These are phyloP conservation scores for Trifolium subterraneum DNA, from an alignment of 306 rosid species.

Conservation along the genomic window DNA sequence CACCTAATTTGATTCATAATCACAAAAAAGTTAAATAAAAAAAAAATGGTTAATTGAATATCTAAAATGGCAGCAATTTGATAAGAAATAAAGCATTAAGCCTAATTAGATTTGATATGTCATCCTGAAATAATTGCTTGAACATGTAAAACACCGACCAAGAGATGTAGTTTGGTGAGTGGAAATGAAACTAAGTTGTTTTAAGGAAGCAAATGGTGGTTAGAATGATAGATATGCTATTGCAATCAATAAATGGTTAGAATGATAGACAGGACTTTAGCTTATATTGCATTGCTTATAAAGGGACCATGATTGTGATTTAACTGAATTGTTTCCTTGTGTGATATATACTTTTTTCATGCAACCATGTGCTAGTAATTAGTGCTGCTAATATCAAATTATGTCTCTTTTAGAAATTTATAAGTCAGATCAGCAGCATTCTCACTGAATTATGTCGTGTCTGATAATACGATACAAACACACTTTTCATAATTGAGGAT, in stretches of 20 bases:
- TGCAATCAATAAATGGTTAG: constrained; percentile 55
- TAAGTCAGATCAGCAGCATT: background rate
- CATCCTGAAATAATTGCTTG: constrained; percentile 35
- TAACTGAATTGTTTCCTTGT: constrained; percentile 42
- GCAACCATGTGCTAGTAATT: constrained; percentile 78
- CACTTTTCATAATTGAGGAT: constrained; percentile 20
- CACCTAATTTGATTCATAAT: background rate
- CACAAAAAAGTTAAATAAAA: background rate
- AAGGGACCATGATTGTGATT: constrained; percentile 44
- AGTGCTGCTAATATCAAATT: constrained; percentile 44
- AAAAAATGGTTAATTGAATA: no score
- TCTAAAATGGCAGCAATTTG: constrained; percentile 28
- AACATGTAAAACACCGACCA: constrained; percentile 61
- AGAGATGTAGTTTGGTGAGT: constrained; percentile 53
- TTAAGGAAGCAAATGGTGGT: constrained; percentile 81
- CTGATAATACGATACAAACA: constrained; percentile 18
- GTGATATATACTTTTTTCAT: constrained; percentile 49
- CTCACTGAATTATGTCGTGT: background rate
- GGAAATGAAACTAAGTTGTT: constrained; percentile 43
- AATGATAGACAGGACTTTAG: constrained; percentile 48
- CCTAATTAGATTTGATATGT: constrained; percentile 26
- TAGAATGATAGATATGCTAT: constrained; percentile 34
- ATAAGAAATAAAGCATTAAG: constrained; percentile 14
- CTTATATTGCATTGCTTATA: constrained; percentile 42
- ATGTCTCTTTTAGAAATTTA: constrained; percentile 44